phyloP scores from a whole-genome alignment of 768 basidiomycete genomes.

The Xerocomellus amylosporus region DNA sequence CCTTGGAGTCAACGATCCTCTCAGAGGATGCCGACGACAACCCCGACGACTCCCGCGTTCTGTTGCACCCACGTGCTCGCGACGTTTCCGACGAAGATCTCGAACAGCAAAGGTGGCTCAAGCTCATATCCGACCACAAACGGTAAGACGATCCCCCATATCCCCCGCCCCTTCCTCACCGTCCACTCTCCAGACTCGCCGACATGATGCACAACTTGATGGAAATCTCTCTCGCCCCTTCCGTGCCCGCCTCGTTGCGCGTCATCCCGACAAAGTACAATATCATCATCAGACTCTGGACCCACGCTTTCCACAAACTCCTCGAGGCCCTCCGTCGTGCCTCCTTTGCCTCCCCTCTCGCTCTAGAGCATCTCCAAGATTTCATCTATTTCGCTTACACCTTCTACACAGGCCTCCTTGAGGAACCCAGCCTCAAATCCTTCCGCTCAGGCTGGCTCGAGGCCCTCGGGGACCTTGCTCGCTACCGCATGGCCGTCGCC shows the following conservation, averaged over 20 bases:
- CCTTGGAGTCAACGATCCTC: constrained; percentile 73
- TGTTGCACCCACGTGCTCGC: constrained; percentile 34
- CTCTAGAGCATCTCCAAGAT: constrained; percentile 89
- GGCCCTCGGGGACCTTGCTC: constrained; percentile 91
- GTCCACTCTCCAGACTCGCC: constrained; percentile 59
- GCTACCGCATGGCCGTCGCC: constrained; percentile 96
- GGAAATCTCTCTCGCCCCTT: constrained; percentile 78
- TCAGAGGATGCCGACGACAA: constrained; percentile 58
- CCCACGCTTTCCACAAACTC: constrained; percentile 83
- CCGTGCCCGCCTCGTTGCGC: constrained; percentile 83
- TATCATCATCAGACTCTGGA: constrained; percentile 92
- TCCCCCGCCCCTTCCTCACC: constrained; percentile 3
- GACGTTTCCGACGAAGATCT: constrained; percentile 49
- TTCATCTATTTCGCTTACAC: constrained; percentile 95
- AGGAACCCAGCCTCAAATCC: constrained; percentile 64
- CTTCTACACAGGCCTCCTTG: constrained; percentile 87
- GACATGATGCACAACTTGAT: constrained; percentile 90
- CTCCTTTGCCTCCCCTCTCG: constrained; percentile 58
- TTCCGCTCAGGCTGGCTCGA: constrained; percentile 92
- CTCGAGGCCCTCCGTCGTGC: constrained; percentile 88
- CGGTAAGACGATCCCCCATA: constrained; percentile 47
- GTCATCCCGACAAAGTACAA: constrained; percentile 93
- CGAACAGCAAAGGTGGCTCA: constrained; percentile 75
- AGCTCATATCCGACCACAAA: constrained; percentile 77
- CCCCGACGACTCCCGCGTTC: constrained; percentile 37